Percentiles rank a stretch among this genome's conserved stretches.
phyloP scores from a whole-genome alignment of 2,329 filamentous ascomycete genomes.

The Karstenula rhodostoma region DNA sequence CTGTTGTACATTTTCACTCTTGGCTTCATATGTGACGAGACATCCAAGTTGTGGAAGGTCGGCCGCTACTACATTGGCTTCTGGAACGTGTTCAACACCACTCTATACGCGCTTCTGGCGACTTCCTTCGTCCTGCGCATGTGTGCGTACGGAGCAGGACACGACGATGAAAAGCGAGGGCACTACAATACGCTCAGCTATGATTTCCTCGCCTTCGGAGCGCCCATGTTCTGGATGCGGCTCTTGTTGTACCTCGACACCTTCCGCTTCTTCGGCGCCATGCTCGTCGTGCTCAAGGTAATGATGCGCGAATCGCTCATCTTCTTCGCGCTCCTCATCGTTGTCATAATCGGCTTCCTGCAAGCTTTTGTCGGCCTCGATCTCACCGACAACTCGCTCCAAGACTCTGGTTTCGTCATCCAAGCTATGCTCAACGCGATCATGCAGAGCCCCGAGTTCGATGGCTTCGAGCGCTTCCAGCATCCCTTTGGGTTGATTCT shows the following conservation, averaged over 20 bases:
- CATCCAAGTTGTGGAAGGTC: conserved; percentile 91
- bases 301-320: conserved; percentile 78
- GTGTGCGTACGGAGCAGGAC: conserved; percentile 73
- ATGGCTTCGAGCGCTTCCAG: conserved; percentile 86
- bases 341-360: conserved; percentile 86
- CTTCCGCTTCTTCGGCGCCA: conserved; percentile 94
- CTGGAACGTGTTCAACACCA: conserved; percentile 94
- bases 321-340: conserved; percentile 88
- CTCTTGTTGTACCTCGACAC: conserved; percentile 92
- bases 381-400: conserved; percentile 72
- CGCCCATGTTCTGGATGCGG: conserved; percentile 96
- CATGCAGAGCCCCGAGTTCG: conserved; percentile 91
- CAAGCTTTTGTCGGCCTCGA: conserved; percentile 95
- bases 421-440: conserved; percentile 88
- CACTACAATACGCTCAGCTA: conserved; percentile 84
- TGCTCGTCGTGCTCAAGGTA: conserved; percentile 92
- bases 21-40: conserved; percentile 88
- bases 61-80: conserved; percentile 91
- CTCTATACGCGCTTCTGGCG: conserved; percentile 80
- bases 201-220: conserved; percentile 90
- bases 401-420: conserved; percentile 74
- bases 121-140: conserved; percentile 82
- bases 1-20: conserved; percentile 90
- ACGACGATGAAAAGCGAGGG: conserved; percentile 58
- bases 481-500: conserved; percentile 93